A percentile compares a stretch with the other conserved stretches of the same genome.
phyloP scores from a whole-genome alignment of 805 yeast genomes.

The Starmerella gropengiesseri region DNA sequence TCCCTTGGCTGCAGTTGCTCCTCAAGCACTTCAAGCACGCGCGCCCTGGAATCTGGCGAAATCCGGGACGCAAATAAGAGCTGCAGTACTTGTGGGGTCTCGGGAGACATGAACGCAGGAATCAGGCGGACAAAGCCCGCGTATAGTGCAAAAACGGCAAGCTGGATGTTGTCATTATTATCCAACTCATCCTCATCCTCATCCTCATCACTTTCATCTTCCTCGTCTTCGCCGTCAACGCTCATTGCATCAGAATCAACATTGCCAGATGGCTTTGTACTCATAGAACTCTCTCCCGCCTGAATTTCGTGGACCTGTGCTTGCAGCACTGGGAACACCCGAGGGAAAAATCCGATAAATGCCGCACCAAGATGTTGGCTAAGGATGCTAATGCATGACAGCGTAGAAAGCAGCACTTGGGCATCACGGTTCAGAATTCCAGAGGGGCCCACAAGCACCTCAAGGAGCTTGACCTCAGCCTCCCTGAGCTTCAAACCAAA shows the following conservation, averaged over 20 bases:
- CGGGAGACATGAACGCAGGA: constrained; percentile 72
- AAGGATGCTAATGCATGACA: constrained; percentile 59
- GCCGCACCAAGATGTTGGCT: constrained; percentile 74
- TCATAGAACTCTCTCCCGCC: too few species aligned
- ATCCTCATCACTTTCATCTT: constrained; percentile 25
- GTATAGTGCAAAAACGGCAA: constrained; percentile 59
- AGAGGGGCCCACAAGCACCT: constrained; percentile 38
- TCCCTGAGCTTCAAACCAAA: constrained; percentile 40
- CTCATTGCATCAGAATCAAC: constrained; percentile 1
- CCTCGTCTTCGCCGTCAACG: constrained; percentile 31
- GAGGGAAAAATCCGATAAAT: constrained; percentile 72
- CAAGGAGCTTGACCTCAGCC: constrained; percentile 40
- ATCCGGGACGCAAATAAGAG: constrained; percentile 38
- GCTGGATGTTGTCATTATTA: constrained; percentile 30
- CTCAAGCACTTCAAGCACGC: constrained; percentile 44
- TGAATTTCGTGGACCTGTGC: constrained; percentile 32
- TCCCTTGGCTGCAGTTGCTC: constrained; percentile 56
- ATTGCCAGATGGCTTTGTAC: background rate
- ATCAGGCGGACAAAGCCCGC: constrained; percentile 69
- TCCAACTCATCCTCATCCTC: constrained; percentile 12
- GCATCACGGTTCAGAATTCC: constrained; percentile 47
- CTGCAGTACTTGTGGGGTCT: constrained; percentile 49
- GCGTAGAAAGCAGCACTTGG: constrained; percentile 61
- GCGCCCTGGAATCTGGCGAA: constrained; percentile 44
- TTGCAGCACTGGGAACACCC: constrained; percentile 66